These are phyloP conservation scores for Leptographium wingfieldii DNA, from an alignment of 2,329 filamentous ascomycete species.

Conservation along the genomic window DNA sequence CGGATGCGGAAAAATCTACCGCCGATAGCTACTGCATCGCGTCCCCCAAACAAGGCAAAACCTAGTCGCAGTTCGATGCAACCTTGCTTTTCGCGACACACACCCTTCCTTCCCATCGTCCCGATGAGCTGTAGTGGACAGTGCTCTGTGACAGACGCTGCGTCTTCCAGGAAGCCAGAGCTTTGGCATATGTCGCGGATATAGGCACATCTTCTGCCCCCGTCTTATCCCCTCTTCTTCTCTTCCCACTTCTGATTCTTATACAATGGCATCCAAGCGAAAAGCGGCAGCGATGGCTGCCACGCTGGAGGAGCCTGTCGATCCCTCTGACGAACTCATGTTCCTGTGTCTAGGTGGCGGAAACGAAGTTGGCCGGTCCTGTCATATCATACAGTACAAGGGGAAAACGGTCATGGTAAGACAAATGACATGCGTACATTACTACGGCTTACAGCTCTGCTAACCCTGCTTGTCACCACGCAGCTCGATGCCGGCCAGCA, in stretches of 20 bases:
- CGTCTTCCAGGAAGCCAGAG: background rate
- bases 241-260: background rate
- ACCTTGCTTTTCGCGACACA: background rate
- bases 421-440: background rate
- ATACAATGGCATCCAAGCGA: constrained; percentile 76
- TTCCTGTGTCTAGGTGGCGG: constrained; percentile 90
- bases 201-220: background rate
- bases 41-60: background rate
- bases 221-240: background rate
- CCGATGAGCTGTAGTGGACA: background rate
- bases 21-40: background rate
- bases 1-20: background rate
- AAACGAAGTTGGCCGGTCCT: constrained; percentile 93
- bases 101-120: background rate
- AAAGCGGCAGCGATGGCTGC: constrained; percentile 68
- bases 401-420: constrained; percentile 97
- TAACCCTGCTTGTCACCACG: background rate
- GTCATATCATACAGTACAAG: constrained; percentile 98
- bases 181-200: background rate
- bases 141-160: background rate
- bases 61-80: background rate
- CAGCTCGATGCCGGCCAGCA: constrained; percentile 96
- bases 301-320: constrained; percentile 69
- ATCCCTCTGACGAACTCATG: constrained; percentile 86
- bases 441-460: background rate